Evolutionary conservation across 345 rosid species (phyloP), one percentile per base, ranked within the genome.

Genomic region (Murraya paniculata): DNA sequence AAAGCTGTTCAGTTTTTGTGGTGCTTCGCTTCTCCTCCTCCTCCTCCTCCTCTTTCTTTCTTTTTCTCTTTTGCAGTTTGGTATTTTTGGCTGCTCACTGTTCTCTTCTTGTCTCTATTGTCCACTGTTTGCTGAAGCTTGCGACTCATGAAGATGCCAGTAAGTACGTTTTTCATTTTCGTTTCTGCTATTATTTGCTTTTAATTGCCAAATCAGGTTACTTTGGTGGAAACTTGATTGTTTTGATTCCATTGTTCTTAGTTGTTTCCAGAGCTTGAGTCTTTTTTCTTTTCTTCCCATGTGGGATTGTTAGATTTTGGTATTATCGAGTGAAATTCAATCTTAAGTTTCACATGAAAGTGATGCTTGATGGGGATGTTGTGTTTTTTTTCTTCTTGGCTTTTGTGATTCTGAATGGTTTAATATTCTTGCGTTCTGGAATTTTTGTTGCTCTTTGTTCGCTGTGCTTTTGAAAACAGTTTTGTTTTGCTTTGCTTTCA

Each of bases 91-190:
- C 72, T 6, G 74, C 72, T 65, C 77, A 66, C 72, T 68, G 50
- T 66, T 55, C 18, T 56, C 31, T 78, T 61, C 45, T 72, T 27
- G 56, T 59, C 77, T 66, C 69, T 69, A 64, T 64, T 27, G 62
- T 77, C 24, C 48, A 78, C 77, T 66, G 66, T 75, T 45, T 59
- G 58, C 81, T 72, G 82, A 81, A 85, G 85, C 84, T 45, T 73
- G 79, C 84, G 85, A 88, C 87, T 79, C 86, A 91, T 84, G 97
- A 92, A 91, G 97, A 91, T 93, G 97, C 99, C 93, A 92, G 99
- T 95, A 95, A 95, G 99, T 95, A 95, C 93, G 99, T 93, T 89
- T 85, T 87, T 80, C 83, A 36, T 71, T 68, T 33, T 56, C 66
- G 3, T 53, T 78, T 70, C 77, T 80, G 80, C n/a, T n/a, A n/a